A percentile compares a stretch with the other conserved stretches of the same genome.
Evolutionary conservation across 495 filamentous ascomycete genomes (phyloP).

Genomic region (Cercophora samala): DNA sequence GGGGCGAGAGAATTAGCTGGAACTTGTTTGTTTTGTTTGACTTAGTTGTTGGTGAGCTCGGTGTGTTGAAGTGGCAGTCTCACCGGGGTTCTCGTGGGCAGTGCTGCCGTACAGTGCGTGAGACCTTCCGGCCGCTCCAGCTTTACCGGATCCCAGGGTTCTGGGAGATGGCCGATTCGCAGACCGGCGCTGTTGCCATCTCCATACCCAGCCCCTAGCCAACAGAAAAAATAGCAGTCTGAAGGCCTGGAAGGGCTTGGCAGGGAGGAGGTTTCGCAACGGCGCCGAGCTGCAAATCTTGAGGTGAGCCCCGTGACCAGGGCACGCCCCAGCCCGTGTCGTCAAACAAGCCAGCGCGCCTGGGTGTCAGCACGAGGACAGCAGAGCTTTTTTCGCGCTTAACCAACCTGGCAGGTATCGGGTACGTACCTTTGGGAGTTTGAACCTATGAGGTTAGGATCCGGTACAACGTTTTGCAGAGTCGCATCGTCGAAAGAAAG

Average conservation of each 20-base stretch:
- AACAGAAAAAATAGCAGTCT: not conserved
- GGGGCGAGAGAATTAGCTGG: not conserved
- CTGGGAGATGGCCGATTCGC: not conserved
- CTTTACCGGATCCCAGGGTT: not conserved
- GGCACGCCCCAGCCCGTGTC: not conserved
- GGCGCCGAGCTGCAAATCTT: constrained; percentile 18
- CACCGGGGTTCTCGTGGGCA: not conserved
- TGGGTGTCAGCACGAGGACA: constrained; percentile 33
- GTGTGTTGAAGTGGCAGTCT: not conserved
- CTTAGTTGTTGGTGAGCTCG: not conserved
- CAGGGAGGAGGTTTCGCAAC: constrained; percentile 21
- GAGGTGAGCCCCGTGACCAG: constrained; percentile 26
- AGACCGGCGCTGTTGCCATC: not conserved
- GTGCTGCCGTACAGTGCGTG: not conserved
- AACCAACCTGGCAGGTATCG: not conserved
- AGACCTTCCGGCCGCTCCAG: not conserved
- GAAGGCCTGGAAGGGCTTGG: constrained; percentile 24
- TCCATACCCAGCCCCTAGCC: not conserved
- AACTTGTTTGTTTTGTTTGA: not conserved
- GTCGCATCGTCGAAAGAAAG: not conserved
- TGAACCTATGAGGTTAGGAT: constrained; percentile 2
- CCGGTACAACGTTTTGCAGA: not conserved
- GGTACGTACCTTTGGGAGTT: not conserved
- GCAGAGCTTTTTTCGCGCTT: constrained; percentile 26
- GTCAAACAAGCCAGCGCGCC: constrained; percentile 10